Percentiles rank a stretch among this genome's conserved stretches.
These are phyloP conservation scores for Arthrobotrys sinensis DNA, from an alignment of 2,329 filamentous ascomycete species.

Conservation along the genomic window DNA sequence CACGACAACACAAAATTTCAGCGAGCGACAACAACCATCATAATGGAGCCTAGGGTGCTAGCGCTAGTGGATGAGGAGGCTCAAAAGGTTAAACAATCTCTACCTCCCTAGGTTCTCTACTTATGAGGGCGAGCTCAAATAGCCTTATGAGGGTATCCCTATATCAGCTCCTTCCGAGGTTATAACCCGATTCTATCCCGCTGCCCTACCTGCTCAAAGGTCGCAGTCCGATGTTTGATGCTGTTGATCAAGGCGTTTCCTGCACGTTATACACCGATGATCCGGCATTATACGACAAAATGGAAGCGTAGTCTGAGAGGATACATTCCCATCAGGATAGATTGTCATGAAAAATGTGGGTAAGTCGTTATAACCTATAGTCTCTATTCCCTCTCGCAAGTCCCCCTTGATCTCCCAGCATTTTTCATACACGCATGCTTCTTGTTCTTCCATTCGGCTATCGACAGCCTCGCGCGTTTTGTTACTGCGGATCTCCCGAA, in stretches of 20 bases:
- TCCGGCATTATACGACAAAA: constrained; percentile 39
- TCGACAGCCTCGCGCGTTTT: constrained; percentile 31
- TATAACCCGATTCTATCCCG: background rate
- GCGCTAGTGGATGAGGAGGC: too few species aligned
- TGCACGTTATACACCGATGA: constrained; percentile 32
- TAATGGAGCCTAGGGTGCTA: background rate
- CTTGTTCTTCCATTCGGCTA: background rate
- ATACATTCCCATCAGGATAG: constrained; percentile 49
- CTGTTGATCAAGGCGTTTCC: constrained; percentile 34
- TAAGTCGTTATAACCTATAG: constrained; percentile 38
- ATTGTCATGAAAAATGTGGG: constrained; percentile 50
- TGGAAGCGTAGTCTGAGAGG: constrained; percentile 43
- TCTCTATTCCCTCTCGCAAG: constrained; percentile 46
- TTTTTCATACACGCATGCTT: constrained; percentile 24
- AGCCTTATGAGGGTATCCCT: constrained; percentile 45
- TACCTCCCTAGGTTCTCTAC: background rate
- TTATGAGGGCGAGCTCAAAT: constrained; percentile 34
- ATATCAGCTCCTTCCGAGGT: constrained; percentile 24
- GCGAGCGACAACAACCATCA: background rate
- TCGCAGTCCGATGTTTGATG: constrained; percentile 37
- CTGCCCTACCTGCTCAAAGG: constrained; percentile 48
- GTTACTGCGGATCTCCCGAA: background rate
- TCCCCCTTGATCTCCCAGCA: constrained; percentile 34
- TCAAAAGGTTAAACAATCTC: background rate
- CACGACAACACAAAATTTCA: constrained; percentile 1